These are phyloP conservation scores for Cruciata laevipes DNA, from an alignment of 257 asterid species.

Conservation along the genomic window DNA sequence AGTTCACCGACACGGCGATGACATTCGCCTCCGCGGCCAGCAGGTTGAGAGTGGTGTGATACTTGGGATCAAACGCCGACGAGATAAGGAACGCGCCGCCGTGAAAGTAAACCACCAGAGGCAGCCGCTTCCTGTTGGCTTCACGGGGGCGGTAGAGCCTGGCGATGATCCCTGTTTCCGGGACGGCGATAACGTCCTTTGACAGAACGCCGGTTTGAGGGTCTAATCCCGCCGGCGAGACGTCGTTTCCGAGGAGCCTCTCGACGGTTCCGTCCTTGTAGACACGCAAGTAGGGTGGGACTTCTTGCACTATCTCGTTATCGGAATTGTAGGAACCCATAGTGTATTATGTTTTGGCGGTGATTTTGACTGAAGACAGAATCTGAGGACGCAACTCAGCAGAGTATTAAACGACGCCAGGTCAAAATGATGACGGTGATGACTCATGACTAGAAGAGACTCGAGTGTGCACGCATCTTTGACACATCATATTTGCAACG, in stretches of 20 bases:
- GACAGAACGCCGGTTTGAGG: background rate
- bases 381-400: background rate
- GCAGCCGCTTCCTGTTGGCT: background rate
- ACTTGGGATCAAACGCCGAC: constrained; percentile 2
- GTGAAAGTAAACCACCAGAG: background rate
- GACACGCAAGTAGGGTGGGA: background rate
- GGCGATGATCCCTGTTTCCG: background rate
- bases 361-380: too few species aligned
- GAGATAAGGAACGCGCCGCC: background rate
- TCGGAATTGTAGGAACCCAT: background rate
- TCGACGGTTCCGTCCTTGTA: background rate
- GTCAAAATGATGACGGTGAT: too few species aligned
- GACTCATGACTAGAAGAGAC: too few species aligned
- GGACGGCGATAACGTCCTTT: background rate
- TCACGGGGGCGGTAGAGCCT: background rate
- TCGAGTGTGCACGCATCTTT: too few species aligned
- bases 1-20: background rate
- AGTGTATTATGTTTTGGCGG: too few species aligned
- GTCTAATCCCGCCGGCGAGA: background rate
- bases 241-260: background rate
- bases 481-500: too few species aligned
- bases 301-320: background rate
- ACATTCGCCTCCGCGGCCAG: background rate
- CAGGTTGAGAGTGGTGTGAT: background rate
- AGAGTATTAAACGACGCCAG: too few species aligned